Evolutionary conservation across 208 protist genomes (phyloP).

Genomic region (Trichomonas gallinae): DNA sequence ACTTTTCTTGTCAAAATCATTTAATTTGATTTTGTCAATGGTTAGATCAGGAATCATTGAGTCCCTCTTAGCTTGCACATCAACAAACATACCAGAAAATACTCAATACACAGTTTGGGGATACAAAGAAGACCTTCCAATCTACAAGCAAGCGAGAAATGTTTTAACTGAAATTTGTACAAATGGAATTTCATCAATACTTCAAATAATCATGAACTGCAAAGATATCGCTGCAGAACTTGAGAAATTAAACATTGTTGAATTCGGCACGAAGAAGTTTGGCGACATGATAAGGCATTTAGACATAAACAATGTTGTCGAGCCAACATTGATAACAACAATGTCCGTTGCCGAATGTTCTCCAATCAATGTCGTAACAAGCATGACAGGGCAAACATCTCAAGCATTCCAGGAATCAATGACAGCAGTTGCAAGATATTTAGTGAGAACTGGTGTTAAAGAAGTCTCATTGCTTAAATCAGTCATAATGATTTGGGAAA

Average conservation of each 20-base stretch:
- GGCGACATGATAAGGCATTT: background rate
- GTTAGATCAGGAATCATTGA: background rate
- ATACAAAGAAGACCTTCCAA: background rate
- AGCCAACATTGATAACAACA: no score
- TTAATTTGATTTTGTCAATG: background rate
- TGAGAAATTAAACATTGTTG: background rate
- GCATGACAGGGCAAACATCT: no score
- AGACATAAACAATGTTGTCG: background rate
- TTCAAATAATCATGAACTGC: background rate
- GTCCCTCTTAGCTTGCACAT: background rate
- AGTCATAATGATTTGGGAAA: no score
- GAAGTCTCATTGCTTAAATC: no score
- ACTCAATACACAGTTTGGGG: background rate
- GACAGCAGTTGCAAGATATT: no score
- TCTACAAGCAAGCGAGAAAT: background rate
- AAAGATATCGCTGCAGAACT: background rate
- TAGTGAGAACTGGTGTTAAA: no score
- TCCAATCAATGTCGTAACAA: no score
- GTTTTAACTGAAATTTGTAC: background rate
- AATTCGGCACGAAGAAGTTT: background rate
- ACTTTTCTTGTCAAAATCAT: background rate
- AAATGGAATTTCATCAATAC: background rate
- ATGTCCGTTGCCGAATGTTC: no score
- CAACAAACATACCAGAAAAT: background rate
- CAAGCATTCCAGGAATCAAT: no score